Base-by-base conservation (phyloP, 345 rosid species). In the Boechera divaricarpa region DNA sequence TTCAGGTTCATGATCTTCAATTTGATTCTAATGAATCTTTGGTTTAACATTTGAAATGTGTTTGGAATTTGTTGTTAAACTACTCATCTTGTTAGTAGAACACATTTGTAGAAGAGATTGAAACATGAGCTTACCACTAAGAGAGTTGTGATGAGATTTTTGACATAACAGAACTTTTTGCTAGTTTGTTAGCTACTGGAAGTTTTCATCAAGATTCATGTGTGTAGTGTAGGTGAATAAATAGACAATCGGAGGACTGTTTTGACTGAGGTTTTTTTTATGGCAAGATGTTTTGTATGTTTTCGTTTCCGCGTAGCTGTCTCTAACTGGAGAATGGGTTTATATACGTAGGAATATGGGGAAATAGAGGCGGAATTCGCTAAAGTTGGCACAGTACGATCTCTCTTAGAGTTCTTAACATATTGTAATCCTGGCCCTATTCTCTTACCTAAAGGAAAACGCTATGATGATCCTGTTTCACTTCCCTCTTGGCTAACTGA, bases 401-500 rank as follows among this genome's bases (percentile, higher is more conserved):
- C 78, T 58, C 75, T 94, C 2, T 5, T 73, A 72, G 86, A 85
- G 74, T 56, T 90, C 9, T 73, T 85, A 6, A 72, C 91, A 10
- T 82, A 81, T 54, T 73, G 87, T 9, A 64, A 66, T 15, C 88
- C 95, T 6, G 87, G 83, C 12, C 96, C 98, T 2, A 82, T 83
- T 33, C 29, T 76, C 44, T 48, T 92, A 53, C 86, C 88, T 10
- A 90, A 83, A 81, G 93, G 86, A 9, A 89, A 88, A 62, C 59
- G 77, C 15, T 88, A 87, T 36, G 84, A 81, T 53, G 78, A 75
- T 36, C 62, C 73, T 41, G 72, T 81, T 44, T 16, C 79, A 47
- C 42, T 87, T 51, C 98, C 98, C 7, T 70, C 88, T 63, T 92
- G 98, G 98, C 74, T 92, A 3, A 74, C 89, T 0, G 85, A 92